phyloP scores from a whole-genome alignment of 768 basidiomycete species.

The Collybia mongolica region DNA sequence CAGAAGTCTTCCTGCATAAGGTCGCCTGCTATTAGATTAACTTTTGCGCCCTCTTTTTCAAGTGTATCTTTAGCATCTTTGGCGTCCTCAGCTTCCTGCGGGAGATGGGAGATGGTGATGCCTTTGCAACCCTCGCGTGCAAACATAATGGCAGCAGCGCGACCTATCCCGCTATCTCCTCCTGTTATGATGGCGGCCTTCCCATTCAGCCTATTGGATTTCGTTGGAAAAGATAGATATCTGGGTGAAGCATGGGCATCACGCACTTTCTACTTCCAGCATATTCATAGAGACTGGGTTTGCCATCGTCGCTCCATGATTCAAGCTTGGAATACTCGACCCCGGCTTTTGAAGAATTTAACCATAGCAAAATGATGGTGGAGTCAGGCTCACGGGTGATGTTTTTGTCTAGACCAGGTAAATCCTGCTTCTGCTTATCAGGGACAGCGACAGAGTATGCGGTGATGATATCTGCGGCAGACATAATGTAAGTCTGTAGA shows the following conservation, averaged over 20 bases:
- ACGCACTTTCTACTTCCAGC: slow-evolving; percentile 43
- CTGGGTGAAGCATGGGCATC: background rate
- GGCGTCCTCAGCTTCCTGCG: slow-evolving; percentile 55
- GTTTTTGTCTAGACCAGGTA: slow-evolving; percentile 49
- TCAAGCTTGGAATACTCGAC: slow-evolving; percentile 41
- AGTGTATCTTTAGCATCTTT: slow-evolving; percentile 46
- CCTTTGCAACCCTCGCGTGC: slow-evolving; percentile 50
- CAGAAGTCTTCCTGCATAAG: slow-evolving; percentile 39
- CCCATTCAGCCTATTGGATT: slow-evolving; percentile 22
- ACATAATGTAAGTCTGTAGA: slow-evolving; percentile 13
- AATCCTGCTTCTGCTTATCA: slow-evolving; percentile 40
- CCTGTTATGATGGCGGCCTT: slow-evolving; percentile 36
- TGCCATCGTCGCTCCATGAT: slow-evolving; percentile 49
- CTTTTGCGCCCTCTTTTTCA: slow-evolving; percentile 36
- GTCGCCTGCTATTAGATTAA: slow-evolving; percentile 36
- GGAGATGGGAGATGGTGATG: slow-evolving; percentile 53
- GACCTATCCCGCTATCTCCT: slow-evolving; percentile 51
- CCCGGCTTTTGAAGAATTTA: slow-evolving; percentile 18
- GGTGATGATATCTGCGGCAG: slow-evolving; percentile 29
- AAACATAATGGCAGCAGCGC: slow-evolving; percentile 47
- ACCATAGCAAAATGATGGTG: background rate
- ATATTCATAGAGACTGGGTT: slow-evolving; percentile 52
- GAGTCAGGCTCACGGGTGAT: slow-evolving; percentile 38
- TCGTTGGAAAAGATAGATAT: background rate
- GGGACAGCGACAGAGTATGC: slow-evolving; percentile 33